These are phyloP conservation scores for Vigna unguiculata DNA, from an alignment of 306 rosid species.

Conservation along the genomic window DNA sequence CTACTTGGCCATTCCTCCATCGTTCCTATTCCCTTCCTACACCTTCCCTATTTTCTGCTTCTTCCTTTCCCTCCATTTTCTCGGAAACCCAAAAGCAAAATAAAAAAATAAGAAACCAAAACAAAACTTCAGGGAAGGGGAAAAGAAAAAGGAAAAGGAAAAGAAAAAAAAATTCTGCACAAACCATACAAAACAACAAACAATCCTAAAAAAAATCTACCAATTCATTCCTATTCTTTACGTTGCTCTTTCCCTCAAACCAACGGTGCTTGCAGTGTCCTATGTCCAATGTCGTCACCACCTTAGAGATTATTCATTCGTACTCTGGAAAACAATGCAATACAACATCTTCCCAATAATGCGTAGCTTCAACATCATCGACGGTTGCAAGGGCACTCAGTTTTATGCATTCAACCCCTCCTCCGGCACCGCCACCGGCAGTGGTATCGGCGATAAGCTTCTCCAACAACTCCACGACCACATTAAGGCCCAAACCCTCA, in stretches of 20 bases:
- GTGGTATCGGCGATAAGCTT: conserved; percentile 64
- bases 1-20: conserved; percentile 42
- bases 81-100: conserved; percentile 3
- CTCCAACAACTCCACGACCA: conserved; percentile 67
- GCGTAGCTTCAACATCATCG: conserved; percentile 87
- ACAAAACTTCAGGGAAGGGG: neutral
- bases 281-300: conserved; percentile 21
- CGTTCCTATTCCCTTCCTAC: conserved; percentile 18
- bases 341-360: conserved; percentile 69
- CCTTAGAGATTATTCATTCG: neutral
- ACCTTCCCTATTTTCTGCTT: conserved; percentile 25
- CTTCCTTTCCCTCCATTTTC: conserved; percentile 37
- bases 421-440: neutral
- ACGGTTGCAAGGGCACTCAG: conserved; percentile 83
- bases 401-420: conserved; percentile 65
- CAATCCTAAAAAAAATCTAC: neutral
- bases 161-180: conserved; percentile 5
- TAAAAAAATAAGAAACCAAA: neutral
- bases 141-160: neutral
- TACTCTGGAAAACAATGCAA: conserved; percentile 63
- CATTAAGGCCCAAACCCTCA: conserved; percentile 50
- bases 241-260: neutral
- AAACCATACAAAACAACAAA: neutral
- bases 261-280: too few species aligned
- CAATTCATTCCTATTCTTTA: neutral